Evolutionary conservation across 2,329 filamentous ascomycete genomes (phyloP).

Genomic region (Trichothecium roseum): DNA sequence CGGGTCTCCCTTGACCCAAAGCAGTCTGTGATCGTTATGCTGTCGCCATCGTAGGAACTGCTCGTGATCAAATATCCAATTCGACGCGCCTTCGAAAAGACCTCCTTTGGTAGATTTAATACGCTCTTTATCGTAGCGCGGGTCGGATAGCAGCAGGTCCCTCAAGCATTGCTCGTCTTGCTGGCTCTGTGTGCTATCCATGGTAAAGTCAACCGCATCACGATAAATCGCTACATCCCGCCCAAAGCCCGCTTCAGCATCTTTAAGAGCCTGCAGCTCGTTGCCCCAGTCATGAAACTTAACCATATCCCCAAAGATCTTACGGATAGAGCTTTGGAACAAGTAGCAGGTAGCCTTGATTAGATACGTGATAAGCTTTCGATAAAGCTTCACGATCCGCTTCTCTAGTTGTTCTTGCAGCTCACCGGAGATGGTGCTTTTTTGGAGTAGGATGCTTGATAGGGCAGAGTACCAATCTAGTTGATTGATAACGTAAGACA

Average conservation of each 20-base stretch:
- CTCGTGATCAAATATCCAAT: conserved; percentile 20
- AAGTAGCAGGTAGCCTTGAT: conserved; percentile 28
- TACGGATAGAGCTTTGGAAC: conserved; percentile 16
- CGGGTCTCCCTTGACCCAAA: conserved; percentile 28
- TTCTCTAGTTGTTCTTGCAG: conserved; percentile 15
- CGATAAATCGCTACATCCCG: conserved; percentile 3
- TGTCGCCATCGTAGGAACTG: conserved; percentile 11
- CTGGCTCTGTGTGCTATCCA: conserved; percentile 6
- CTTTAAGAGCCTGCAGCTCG: conserved; percentile 13
- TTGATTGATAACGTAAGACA: conserved; percentile 18
- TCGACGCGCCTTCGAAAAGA: conserved; percentile 18
- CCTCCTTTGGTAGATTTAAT: conserved; percentile 19
- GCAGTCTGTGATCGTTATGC: conserved; percentile 11
- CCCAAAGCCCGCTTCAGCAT: conserved; percentile 17
- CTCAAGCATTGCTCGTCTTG: conserved; percentile 11
- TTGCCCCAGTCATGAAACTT: conserved; percentile 24
- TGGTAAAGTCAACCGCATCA: conserved; percentile 7
- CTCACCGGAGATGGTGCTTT: conserved; percentile 6
- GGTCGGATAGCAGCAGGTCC: conserved; percentile 3
- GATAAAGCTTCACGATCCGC: conserved; percentile 24
- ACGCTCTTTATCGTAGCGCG: conserved; percentile 3
- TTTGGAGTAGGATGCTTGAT: conserved; percentile 14
- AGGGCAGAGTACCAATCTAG: conserved; percentile 27
- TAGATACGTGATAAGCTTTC: conserved; percentile 25
- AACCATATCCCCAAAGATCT: conserved; percentile 17